Percentiles rank a stretch among this genome's conserved stretches.
phyloP scores from a whole-genome alignment of 2,329 filamentous ascomycete species.

The Fonsecaea monophora region DNA sequence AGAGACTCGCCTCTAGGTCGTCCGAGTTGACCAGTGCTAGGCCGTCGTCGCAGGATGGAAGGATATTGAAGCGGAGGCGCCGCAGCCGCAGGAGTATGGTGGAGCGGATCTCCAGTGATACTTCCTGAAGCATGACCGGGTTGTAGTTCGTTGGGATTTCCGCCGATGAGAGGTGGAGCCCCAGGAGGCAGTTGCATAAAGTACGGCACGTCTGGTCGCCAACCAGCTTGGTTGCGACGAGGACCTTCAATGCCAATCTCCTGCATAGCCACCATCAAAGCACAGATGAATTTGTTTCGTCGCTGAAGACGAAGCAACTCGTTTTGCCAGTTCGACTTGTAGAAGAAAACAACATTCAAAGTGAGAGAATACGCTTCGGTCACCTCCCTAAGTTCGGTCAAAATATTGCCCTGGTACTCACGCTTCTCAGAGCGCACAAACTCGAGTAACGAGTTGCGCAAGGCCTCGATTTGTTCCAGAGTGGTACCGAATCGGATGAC shows the following conservation, averaged over 20 bases:
- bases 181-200: constrained; percentile 62
- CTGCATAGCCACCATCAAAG: constrained; percentile 84
- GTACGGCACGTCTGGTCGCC: constrained; percentile 70
- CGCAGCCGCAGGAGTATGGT: constrained; percentile 22
- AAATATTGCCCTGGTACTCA: constrained; percentile 83
- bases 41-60: constrained; percentile 63
- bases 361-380: constrained; percentile 84
- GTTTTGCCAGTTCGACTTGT: constrained; percentile 97
- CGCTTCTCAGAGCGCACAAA: constrained; percentile 87
- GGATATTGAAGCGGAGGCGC: constrained; percentile 45
- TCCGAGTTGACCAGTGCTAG: constrained; percentile 46
- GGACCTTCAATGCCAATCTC: constrained; percentile 86
- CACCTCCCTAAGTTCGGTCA: constrained; percentile 81
- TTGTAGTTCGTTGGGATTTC: constrained; percentile 49
- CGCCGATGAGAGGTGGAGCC: constrained; percentile 54
- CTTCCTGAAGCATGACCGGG: constrained; percentile 50
- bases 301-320: constrained; percentile 86
- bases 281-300: constrained; percentile 92
- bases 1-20: constrained; percentile 64
- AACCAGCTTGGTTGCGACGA: constrained; percentile 73
- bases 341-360: constrained; percentile 94
- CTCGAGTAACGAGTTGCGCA: constrained; percentile 79
- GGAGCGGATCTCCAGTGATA: constrained; percentile 40
- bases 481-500: constrained; percentile 89
- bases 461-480: constrained; percentile 78